Evolutionary conservation across 179 eudicot genomes (phyloP).

Genomic region (Corrigiola litoralis): DNA sequence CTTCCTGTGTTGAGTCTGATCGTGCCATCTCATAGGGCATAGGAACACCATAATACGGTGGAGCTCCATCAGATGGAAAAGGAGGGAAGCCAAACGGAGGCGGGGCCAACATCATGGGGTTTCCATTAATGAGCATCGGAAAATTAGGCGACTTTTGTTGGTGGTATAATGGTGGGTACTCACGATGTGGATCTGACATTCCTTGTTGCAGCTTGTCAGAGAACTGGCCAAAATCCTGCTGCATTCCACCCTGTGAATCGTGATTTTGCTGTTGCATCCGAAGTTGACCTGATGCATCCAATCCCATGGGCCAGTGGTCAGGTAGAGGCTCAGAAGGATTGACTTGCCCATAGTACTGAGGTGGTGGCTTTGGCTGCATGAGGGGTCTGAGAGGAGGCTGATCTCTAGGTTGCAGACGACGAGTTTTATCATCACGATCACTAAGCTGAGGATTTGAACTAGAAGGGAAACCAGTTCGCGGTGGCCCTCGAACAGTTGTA

Average conservation of each 20-base stretch:
- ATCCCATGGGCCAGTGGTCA: slow-evolving; percentile 31
- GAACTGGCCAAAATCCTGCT: slow-evolving; percentile 37
- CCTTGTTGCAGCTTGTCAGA: slow-evolving; percentile 39
- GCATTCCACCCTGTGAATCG: slow-evolving; percentile 35
- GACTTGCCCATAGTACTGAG: slow-evolving; percentile 38
- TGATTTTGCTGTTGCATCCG: slow-evolving; percentile 39
- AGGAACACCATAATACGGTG: slow-evolving; percentile 42
- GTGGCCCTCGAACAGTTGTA: slow-evolving; percentile 66
- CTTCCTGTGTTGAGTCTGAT: slow-evolving; percentile 47
- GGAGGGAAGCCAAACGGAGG: slow-evolving; percentile 63
- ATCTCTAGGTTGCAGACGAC: slow-evolving; percentile 42
- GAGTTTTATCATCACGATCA: slow-evolving; percentile 62
- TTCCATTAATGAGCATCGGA: slow-evolving; percentile 39
- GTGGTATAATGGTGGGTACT: slow-evolving; percentile 34
- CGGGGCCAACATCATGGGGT: slow-evolving; percentile 31
- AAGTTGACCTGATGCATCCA: slow-evolving; percentile 33
- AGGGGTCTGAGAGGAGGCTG: slow-evolving; percentile 57
- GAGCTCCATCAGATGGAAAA: slow-evolving; percentile 55
- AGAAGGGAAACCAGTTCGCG: slow-evolving; percentile 46
- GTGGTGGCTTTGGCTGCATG: slow-evolving; percentile 43
- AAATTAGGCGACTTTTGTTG: slow-evolving; percentile 45
- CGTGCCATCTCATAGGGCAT: slow-evolving; percentile 43
- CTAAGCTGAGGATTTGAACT: slow-evolving; percentile 40
- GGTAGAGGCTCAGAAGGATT: slow-evolving; percentile 39
- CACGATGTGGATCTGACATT: slow-evolving; percentile 31